Conservation (phyloP, 345 rosid species). For the Anastatica hierochuntica region DNA sequence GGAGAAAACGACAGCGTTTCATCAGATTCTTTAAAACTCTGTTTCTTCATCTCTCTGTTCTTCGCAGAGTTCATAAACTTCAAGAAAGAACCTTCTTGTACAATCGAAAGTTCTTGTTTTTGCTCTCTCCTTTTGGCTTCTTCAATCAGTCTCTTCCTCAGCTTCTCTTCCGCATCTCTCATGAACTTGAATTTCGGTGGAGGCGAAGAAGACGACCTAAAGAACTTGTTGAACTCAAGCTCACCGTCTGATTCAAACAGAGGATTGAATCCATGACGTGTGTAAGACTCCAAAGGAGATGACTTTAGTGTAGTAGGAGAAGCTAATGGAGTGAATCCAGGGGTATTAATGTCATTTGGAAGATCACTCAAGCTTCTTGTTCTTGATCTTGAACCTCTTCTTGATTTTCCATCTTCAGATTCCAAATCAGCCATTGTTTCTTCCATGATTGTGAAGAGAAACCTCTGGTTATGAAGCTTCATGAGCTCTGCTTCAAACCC, state of each 20-base stretch:
- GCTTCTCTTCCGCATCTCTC: slow-evolving; percentile 89
- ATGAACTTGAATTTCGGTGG: slow-evolving; percentile 94
- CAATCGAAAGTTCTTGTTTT: neutral
- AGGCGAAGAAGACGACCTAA: slow-evolving; percentile 47
- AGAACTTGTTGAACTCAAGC: slow-evolving; percentile 38
- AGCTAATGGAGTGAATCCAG: slow-evolving; percentile 50
- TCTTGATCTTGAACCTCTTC: slow-evolving; percentile 49
- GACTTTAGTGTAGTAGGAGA: slow-evolving; percentile 57
- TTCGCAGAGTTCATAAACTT: slow-evolving; percentile 41
- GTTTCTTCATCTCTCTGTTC: too few relatives aligned
- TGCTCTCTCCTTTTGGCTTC: slow-evolving; percentile 39
- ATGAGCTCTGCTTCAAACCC: slow-evolving; percentile 73
- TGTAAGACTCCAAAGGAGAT: slow-evolving; percentile 38
- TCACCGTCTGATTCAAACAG: slow-evolving; percentile 68
- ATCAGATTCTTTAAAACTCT: slow-evolving; percentile 24
- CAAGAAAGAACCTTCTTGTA: slow-evolving; percentile 41
- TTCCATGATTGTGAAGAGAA: slow-evolving; percentile 90
- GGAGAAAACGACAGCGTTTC: slow-evolving; percentile 27
- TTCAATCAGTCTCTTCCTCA: slow-evolving; percentile 45
- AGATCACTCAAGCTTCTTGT: slow-evolving; percentile 67
- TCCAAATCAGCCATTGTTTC: slow-evolving; percentile 95
- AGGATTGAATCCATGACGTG: slow-evolving; percentile 65
- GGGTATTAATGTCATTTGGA: slow-evolving; percentile 33
- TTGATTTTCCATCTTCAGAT: slow-evolving; percentile 74
- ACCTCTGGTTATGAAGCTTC: slow-evolving; percentile 90